Evolutionary conservation across 1,139 yeast species (phyloP).

Genomic region (Taphrina populina): DNA sequence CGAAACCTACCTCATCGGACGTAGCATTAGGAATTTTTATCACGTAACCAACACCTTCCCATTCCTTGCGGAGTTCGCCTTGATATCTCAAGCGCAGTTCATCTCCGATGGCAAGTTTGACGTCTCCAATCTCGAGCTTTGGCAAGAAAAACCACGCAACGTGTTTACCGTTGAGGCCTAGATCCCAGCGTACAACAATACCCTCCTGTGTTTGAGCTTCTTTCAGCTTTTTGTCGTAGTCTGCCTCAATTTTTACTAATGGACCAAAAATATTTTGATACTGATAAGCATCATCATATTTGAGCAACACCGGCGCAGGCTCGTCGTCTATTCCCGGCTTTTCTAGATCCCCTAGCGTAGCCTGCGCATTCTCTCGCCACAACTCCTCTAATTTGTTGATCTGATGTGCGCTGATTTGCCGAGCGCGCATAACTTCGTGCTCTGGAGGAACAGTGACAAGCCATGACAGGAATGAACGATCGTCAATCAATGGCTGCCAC

Average conservation of each 20-base stretch:
- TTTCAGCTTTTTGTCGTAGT: slow-evolving; percentile 68
- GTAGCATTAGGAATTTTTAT: slow-evolving; percentile 67
- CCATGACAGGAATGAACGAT: slow-evolving; percentile 78
- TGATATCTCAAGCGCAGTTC: slow-evolving; percentile 65
- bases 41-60: slow-evolving; percentile 75
- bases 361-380: slow-evolving; percentile 72
- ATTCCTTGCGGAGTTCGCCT: slow-evolving; percentile 54
- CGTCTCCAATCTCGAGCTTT: slow-evolving; percentile 62
- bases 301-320: slow-evolving; percentile 68
- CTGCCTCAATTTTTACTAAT: slow-evolving; percentile 75
- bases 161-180: slow-evolving; percentile 64
- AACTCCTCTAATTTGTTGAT: slow-evolving; percentile 72
- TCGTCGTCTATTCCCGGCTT: slow-evolving; percentile 57
- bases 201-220: slow-evolving; percentile 79
- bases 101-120: slow-evolving; percentile 84
- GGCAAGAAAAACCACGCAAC: slow-evolving; percentile 70
- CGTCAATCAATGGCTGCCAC: slow-evolving; percentile 86
- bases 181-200: slow-evolving; percentile 71
- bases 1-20: slow-evolving; percentile 72
- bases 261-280: slow-evolving; percentile 88
- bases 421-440: slow-evolving; percentile 59
- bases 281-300: slow-evolving; percentile 80
- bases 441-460: slow-evolving; percentile 69
- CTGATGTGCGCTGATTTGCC: slow-evolving; percentile 61
- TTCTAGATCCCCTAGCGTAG: slow-evolving; percentile 58